Conservation (phyloP, 2,329 filamentous ascomycete genomes). For the Passalora sequoiae region DNA sequence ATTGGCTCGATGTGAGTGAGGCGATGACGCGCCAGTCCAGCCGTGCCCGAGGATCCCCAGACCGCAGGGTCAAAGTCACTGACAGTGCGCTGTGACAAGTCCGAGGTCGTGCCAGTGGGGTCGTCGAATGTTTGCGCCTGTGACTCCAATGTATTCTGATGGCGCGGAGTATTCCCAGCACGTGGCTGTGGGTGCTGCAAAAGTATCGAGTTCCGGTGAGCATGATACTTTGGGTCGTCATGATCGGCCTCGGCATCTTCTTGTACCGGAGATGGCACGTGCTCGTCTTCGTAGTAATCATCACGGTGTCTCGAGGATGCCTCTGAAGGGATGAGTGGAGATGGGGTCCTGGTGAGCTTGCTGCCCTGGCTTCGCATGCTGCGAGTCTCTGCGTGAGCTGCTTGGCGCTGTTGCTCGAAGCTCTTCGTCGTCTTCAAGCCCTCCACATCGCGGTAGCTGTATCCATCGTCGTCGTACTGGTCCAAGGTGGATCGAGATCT, state of each 20-base stretch:
- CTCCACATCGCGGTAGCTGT: constrained; percentile 58
- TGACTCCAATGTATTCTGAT: constrained; percentile 67
- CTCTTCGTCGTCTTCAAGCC: constrained; percentile 38
- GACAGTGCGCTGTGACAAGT: constrained; percentile 33
- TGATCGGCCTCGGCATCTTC: constrained; percentile 29
- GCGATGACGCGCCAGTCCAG: constrained; percentile 30
- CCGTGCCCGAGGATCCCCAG: constrained; percentile 42
- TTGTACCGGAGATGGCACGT: constrained; percentile 23
- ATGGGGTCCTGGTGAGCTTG: constrained; percentile 41
- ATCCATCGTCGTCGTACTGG: constrained; percentile 47
- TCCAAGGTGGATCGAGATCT: constrained; percentile 72
- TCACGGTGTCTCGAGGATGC: constrained; percentile 32
- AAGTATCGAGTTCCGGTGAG: constrained; percentile 74
- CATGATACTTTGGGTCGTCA: constrained; percentile 72
- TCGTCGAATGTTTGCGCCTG: constrained; percentile 60
- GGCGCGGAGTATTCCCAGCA: constrained; percentile 66
- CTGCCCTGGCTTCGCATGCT: constrained; percentile 36
- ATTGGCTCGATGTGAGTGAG: constrained; percentile 25
- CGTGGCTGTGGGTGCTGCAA: constrained; percentile 74
- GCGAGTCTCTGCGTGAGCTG: constrained; percentile 23
- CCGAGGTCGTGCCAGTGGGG: constrained; percentile 29
- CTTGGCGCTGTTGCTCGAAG: constrained; percentile 16
- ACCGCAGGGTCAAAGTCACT: constrained; percentile 42
- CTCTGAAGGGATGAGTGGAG: constrained; percentile 52
- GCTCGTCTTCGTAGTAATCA: constrained; percentile 18